phyloP scores from a whole-genome alignment of 2,329 filamentous ascomycete species.

The Fusarium ramigenum region DNA sequence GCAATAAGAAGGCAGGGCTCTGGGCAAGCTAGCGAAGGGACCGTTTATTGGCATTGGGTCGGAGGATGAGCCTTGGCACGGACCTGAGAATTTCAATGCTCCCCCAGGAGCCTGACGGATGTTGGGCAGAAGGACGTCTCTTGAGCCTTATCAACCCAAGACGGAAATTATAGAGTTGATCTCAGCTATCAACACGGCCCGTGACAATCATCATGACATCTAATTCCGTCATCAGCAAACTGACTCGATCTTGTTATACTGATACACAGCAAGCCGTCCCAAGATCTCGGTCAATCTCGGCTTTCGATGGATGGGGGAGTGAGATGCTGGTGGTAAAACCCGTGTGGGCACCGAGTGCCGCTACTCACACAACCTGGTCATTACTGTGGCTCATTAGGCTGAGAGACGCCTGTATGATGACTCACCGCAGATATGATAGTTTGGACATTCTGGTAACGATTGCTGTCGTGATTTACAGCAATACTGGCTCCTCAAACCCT shows the following conservation, averaged over 20 bases:
- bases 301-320: background rate
- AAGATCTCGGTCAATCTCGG: background rate
- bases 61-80: background rate
- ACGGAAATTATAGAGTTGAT: background rate
- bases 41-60: background rate
- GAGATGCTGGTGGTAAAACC: background rate
- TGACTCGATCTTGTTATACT: background rate
- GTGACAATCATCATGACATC: too few species aligned
- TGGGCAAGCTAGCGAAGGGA: background rate
- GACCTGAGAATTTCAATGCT: background rate
- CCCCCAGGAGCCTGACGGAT: background rate
- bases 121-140: background rate
- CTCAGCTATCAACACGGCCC: accelerated
- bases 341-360: background rate
- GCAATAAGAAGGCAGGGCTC: background rate
- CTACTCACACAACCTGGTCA: background rate
- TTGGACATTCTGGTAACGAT: too few species aligned
- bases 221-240: accelerated
- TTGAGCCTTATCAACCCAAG: too few species aligned
- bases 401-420: accelerated
- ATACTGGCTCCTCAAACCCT: accelerated
- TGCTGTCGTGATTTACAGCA: accelerated
- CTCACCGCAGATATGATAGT: accelerated
- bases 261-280: accelerated
- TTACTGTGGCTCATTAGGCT: background rate